Conservation (phyloP, 1,139 yeast genomes). For the Candida tetrigidarum region DNA sequence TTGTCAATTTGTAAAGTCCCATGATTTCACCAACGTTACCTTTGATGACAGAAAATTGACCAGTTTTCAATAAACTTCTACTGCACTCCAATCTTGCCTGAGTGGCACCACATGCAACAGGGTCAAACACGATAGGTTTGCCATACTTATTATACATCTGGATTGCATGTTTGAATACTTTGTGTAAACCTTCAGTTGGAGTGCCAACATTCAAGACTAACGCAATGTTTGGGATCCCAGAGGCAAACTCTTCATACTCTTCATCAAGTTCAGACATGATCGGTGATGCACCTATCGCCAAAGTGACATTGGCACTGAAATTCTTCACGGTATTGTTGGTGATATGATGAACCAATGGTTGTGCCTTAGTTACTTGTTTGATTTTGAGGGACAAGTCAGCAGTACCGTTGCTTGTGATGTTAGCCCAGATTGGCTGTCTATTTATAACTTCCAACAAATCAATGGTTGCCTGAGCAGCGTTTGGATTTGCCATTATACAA, state of each 20-base stretch:
- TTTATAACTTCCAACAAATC: slow-evolving; percentile 26
- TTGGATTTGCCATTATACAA: slow-evolving; percentile 72
- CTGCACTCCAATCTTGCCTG: slow-evolving; percentile 55
- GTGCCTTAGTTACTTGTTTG: slow-evolving; percentile 12
- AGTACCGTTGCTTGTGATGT: slow-evolving; percentile 9
- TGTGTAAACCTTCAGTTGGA: slow-evolving; percentile 49
- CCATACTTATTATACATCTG: slow-evolving; percentile 58
- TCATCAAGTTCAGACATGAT: slow-evolving; percentile 82
- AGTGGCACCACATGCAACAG: slow-evolving; percentile 93
- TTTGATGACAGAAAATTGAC: slow-evolving; percentile 73
- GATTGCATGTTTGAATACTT: slow-evolving; percentile 56
- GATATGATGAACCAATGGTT: slow-evolving; percentile 83
- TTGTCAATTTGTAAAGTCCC: slow-evolving; percentile 40
- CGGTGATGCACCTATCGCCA: slow-evolving; percentile 88
- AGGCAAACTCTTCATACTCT: slow-evolving; percentile 73
- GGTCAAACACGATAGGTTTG: slow-evolving; percentile 79
- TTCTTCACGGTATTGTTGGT: slow-evolving; percentile 91
- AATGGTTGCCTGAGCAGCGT: slow-evolving; percentile 60
- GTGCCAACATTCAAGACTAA: slow-evolving; percentile 82
- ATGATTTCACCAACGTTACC: slow-evolving; percentile 88
- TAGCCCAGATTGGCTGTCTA: slow-evolving; percentile 21
- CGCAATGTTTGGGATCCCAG: slow-evolving; percentile 51
- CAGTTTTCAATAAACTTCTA: slow-evolving; percentile 53
- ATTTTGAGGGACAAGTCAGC: slow-evolving; percentile 3
- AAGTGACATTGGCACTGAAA: slow-evolving; percentile 86